phyloP scores from a whole-genome alignment of 495 filamentous ascomycete species.

The Filosporella fistucella region DNA sequence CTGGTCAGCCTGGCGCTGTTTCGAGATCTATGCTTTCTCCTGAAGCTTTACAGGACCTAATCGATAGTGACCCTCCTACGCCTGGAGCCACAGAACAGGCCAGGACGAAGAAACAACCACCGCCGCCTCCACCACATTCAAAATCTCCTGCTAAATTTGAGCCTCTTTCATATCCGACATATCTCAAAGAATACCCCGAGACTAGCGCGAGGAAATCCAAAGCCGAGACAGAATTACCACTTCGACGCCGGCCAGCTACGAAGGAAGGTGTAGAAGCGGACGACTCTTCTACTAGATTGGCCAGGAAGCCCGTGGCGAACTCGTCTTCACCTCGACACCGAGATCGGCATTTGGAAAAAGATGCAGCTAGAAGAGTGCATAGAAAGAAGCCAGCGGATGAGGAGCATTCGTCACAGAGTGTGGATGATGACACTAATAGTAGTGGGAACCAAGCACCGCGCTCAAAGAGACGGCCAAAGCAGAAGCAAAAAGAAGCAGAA shows the following conservation, averaged over 20 bases:
- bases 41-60: constrained; percentile 14
- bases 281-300: constrained; percentile 5
- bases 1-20: constrained; percentile 16
- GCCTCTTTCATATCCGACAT: constrained; percentile 23
- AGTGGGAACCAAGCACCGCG: constrained; percentile 22
- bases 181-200: constrained; percentile 27
- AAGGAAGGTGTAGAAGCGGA: constrained; percentile 5
- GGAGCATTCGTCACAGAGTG: constrained; percentile 29
- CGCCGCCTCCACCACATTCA: constrained; percentile 34
- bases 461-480: constrained; percentile 19
- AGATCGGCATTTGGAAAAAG: constrained; percentile 20
- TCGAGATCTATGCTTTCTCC: constrained; percentile 15
- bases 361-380: constrained; percentile 15
- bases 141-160: constrained; percentile 28
- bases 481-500: constrained; percentile 19
- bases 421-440: constrained; percentile 32
- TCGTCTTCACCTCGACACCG: constrained; percentile 26
- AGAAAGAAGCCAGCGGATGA: constrained; percentile 18
- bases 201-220: constrained; percentile 17
- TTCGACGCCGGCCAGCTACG: constrained; percentile 12
- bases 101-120: constrained; percentile 26
- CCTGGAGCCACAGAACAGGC: constrained; percentile 14
- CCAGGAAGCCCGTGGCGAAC: constrained; percentile 20
- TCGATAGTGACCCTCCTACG: constrained; percentile 15
- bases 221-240: constrained; percentile 16